These are phyloP conservation scores for Ambispora gerdemannii DNA, from an alignment of 192 early-diverging fungal genomes.

Conservation along the genomic window DNA sequence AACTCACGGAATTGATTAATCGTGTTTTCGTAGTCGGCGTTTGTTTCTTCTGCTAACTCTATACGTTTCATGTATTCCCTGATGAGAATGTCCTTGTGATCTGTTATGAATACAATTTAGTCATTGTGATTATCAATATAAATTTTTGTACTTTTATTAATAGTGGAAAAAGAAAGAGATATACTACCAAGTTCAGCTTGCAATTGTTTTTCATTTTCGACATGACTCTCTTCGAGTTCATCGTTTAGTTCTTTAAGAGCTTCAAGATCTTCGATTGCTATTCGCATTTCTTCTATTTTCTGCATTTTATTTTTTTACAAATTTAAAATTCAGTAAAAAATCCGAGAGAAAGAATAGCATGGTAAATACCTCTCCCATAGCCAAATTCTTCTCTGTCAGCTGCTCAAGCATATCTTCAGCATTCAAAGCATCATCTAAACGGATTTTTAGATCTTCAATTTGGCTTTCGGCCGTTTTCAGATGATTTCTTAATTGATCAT, in stretches of 20 bases:
- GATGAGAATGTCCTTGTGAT: slow-evolving; percentile 68
- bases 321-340: too few relatives aligned
- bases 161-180: neutral
- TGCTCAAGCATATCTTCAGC: slow-evolving; percentile 83
- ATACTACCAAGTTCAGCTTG: slow-evolving; percentile 71
- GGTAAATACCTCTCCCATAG: slow-evolving; percentile 52
- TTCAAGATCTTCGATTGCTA: slow-evolving; percentile 81
- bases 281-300: slow-evolving; percentile 77
- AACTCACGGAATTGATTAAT: slow-evolving; percentile 84
- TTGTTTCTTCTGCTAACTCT: slow-evolving; percentile 69
- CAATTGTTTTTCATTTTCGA: slow-evolving; percentile 82
- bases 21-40: slow-evolving; percentile 84
- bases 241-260: slow-evolving; percentile 86
- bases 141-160: neutral
- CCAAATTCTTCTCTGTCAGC: slow-evolving; percentile 81
- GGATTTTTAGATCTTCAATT: slow-evolving; percentile 79
- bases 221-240: slow-evolving; percentile 90
- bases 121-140: neutral
- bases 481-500: slow-evolving; percentile 53
- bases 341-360: slow-evolving; percentile 29
- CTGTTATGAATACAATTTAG: slow-evolving; percentile 32
- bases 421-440: slow-evolving; percentile 76
- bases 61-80: slow-evolving; percentile 58
- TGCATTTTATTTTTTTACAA: slow-evolving; percentile 26
- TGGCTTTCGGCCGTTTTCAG: slow-evolving; percentile 63